Evolutionary conservation across 768 basidiomycete genomes (phyloP).

Genomic region (Lentinula guzmanii): DNA sequence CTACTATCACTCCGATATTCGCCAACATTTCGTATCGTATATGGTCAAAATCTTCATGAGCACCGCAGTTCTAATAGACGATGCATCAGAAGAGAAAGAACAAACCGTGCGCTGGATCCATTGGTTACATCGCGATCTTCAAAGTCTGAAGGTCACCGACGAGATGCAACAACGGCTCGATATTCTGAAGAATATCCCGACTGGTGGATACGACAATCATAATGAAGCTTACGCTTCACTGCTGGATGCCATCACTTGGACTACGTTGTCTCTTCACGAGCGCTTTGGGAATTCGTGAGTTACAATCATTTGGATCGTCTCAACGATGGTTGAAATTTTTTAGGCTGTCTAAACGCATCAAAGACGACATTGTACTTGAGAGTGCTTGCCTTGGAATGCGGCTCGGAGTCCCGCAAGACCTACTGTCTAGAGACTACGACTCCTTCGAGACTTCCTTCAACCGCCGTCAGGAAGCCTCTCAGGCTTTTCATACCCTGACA

Average conservation of each 20-base stretch:
- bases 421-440: constrained; percentile 11
- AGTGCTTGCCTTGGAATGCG: constrained; percentile 12
- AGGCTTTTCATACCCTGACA: no score
- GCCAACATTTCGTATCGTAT: no score
- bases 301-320: not conserved
- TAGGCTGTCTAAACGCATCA: constrained; percentile 11
- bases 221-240: constrained; percentile 11
- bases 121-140: constrained; percentile 8
- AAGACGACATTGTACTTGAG: constrained; percentile 12
- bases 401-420: constrained; percentile 9
- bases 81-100: constrained; percentile 12
- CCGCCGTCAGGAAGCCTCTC: constrained; percentile 1
- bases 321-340: no score
- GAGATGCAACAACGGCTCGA: not conserved
- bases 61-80: not conserved
- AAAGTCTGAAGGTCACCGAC: constrained; percentile 6
- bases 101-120: constrained; percentile 11
- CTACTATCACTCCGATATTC: no score
- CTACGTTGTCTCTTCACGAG: constrained; percentile 9
- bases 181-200: not conserved
- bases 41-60: no score
- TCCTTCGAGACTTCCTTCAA: constrained; percentile 11
- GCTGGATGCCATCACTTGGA: constrained; percentile 13
- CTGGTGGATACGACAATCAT: no score
- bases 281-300: constrained; percentile 9